Base-by-base conservation (phyloP, 176 grass and related monocot species). In the Rhynchospora pubera region DNA sequence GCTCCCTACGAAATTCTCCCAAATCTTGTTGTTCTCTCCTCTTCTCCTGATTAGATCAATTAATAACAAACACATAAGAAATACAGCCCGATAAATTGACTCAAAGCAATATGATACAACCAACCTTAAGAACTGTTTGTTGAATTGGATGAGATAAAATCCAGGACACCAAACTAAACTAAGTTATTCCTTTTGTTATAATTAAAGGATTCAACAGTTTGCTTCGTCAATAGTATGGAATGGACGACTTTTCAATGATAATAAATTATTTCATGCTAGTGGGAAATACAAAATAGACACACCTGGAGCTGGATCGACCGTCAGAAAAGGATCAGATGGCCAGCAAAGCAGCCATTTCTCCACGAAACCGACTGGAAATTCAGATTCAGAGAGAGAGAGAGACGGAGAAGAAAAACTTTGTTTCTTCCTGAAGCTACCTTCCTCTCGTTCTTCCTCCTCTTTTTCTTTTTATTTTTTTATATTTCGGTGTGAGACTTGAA, bases 341-440 rank as follows among this genome's bases (percentile, higher is more conserved):
- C 32, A 61, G 46, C 4, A 61, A 78, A 66, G 56, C 21, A 84
- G 62, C 67, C 46, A 70, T 23, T 58, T 46, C 14, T 78, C 26
- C 32, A 87, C 61, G 71, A 42, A 65, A 62, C 57, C 44, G 79
- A 78, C 69, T 28, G 50, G 56, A 76, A 62, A 64, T 43, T 14
- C 7, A 75, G 43, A 48, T 22, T 14, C 32, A 65, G 42, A 83
- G 59, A 24, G 18, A 39, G 66, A 28, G n/a, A 43, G 30, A 47
- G 23, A 76, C 10, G 5, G 21, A 46, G 55, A 60, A 63, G 45
- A 78, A 66, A 60, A 59, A 34, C 26, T 19, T 79, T 61, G 64
- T 89, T 86, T 52, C 80, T 84, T 88, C 23, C 57, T 65, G 76
- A 90, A 87, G 79, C 83, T 46, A 82, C 83, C 83, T 44, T 52